Conservation (phyloP, 1,139 yeast species). For the Kodamaea suecica region DNA sequence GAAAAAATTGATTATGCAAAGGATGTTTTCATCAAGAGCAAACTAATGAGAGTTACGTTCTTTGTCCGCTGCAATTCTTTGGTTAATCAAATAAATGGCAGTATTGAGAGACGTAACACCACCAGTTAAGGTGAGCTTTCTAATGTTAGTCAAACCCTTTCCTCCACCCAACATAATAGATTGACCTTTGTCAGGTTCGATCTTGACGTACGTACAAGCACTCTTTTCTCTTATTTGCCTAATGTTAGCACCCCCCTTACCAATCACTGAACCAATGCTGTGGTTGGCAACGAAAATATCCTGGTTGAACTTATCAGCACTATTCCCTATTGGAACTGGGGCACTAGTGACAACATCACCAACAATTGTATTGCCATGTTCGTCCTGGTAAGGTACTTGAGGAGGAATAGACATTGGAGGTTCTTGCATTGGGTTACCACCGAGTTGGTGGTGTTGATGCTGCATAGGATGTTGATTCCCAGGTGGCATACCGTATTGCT, state of each 20-base stretch:
- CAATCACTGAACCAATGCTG: slow-evolving; percentile 81
- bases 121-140: slow-evolving; percentile 72
- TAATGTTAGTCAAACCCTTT: slow-evolving; percentile 52
- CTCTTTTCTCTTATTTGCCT: slow-evolving; percentile 75
- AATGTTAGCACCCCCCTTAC: slow-evolving; percentile 81
- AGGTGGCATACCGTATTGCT: slow-evolving; percentile 16
- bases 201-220: slow-evolving; percentile 70
- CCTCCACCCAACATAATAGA: slow-evolving; percentile 55
- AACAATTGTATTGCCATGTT: slow-evolving; percentile 43
- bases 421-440: slow-evolving; percentile 1
- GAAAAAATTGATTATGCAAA: neutral
- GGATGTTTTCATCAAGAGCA: too few relatives aligned
- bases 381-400: slow-evolving; percentile 42
- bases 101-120: slow-evolving; percentile 66
- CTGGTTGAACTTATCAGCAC: slow-evolving; percentile 54
- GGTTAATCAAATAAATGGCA: slow-evolving; percentile 76
- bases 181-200: slow-evolving; percentile 52
- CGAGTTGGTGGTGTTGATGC: slow-evolving; percentile 1
- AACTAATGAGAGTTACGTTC: slow-evolving; percentile 32
- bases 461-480: neutral
- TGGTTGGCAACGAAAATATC: slow-evolving; percentile 74
- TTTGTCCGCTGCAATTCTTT: slow-evolving; percentile 66
- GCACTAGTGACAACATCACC: slow-evolving; percentile 46
- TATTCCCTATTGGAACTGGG: slow-evolving; percentile 35
- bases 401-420: slow-evolving; percentile 24